These are phyloP conservation scores for Alternaria longipes DNA, from an alignment of 2,329 filamentous ascomycete species.

Conservation along the genomic window DNA sequence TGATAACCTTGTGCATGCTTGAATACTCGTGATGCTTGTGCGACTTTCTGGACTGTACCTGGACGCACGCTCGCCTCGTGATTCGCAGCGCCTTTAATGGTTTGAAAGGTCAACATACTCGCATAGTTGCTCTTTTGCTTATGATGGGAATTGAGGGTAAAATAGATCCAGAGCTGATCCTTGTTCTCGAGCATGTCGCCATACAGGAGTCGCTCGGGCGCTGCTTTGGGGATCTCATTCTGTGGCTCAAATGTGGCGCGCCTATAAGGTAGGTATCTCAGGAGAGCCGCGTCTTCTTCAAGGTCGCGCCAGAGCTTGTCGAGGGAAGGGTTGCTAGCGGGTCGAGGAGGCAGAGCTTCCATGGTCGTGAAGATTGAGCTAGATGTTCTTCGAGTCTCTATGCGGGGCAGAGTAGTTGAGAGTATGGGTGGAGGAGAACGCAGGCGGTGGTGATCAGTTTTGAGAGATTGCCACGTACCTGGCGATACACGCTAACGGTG, in stretches of 20 bases:
- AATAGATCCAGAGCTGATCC: neutral
- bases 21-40: neutral
- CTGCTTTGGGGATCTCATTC: neutral
- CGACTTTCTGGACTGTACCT: neutral
- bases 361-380: neutral
- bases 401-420: neutral
- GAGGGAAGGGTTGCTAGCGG: neutral
- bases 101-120: neutral
- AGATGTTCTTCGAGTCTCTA: neutral
- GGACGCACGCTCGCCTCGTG: neutral
- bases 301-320: neutral
- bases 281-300: neutral
- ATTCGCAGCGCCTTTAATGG: neutral
- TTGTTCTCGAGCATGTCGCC: neutral
- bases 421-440: neutral
- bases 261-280: neutral
- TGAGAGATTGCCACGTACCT: neutral
- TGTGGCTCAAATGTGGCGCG: neutral
- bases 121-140: neutral
- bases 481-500: neutral
- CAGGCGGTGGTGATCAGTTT: neutral
- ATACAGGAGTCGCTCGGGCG: neutral
- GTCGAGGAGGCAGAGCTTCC: neutral
- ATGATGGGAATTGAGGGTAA: neutral
- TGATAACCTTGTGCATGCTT: constrained; percentile 1